A percentile compares a stretch with the other conserved stretches of the same genome.
phyloP scores from a whole-genome alignment of 192 early-diverging fungal genomes.

The Rhizoclosmatium globosum region DNA sequence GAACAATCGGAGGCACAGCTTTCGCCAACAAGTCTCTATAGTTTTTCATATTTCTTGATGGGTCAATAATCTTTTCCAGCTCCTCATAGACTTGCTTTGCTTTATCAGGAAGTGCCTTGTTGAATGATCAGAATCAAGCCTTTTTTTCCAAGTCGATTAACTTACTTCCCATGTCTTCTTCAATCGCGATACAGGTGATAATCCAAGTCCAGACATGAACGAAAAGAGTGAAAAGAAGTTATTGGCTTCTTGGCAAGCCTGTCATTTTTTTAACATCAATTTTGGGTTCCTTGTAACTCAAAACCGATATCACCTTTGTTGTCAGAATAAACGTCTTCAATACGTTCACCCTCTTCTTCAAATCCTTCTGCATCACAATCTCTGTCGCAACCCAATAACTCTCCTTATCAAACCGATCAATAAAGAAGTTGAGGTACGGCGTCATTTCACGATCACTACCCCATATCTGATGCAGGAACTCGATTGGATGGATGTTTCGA shows the following conservation, averaged over 20 bases:
- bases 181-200: constrained; percentile 61
- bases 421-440: constrained; percentile 63
- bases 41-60: constrained; percentile 69
- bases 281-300: background rate
- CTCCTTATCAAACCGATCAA: constrained; percentile 67
- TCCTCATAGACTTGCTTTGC: constrained; percentile 56
- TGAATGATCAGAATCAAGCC: background rate
- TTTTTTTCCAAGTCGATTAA: background rate
- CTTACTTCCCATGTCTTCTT: constrained; percentile 72
- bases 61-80: constrained; percentile 64
- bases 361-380: constrained; percentile 56
- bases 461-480: constrained; percentile 70
- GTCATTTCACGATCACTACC: constrained; percentile 57
- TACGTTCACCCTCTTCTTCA: constrained; percentile 58
- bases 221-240: constrained; percentile 70
- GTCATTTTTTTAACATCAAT: background rate
- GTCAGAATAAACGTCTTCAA: constrained; percentile 60
- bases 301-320: constrained; percentile 53
- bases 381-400: constrained; percentile 70
- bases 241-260: constrained; percentile 63
- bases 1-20: constrained; percentile 62
- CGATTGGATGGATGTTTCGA: constrained; percentile 67
- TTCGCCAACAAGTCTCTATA: constrained; percentile 56
- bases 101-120: constrained; percentile 57
- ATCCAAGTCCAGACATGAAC: constrained; percentile 62